Conservation (phyloP, 352 stramenopile genomes). For the Phytophthora constricta region DNA sequence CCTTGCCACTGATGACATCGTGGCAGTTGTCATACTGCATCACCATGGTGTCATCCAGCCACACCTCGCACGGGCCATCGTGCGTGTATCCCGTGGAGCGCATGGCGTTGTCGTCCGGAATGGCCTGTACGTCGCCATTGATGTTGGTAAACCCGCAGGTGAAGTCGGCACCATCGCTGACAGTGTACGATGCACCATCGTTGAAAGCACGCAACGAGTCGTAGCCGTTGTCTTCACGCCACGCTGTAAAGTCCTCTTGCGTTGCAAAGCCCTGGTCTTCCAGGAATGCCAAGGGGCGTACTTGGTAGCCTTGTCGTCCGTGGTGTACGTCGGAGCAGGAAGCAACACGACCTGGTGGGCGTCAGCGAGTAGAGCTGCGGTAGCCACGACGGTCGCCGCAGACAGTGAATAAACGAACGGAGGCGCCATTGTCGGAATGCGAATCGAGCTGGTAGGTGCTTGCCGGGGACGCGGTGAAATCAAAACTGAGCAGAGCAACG, state of each 20-base stretch:
- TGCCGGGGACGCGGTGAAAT: conserved; percentile 18
- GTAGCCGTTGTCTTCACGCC: conserved; percentile 43
- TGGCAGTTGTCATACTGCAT: conserved; percentile 47
- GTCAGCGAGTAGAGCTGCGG: conserved; percentile 22
- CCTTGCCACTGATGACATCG: conserved; percentile 41
- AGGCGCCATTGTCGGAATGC: conserved; percentile 3
- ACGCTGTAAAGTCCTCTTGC: conserved; percentile 49
- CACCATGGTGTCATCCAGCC: conserved; percentile 48
- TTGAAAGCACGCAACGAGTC: conserved; percentile 54
- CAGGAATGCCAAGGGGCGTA: conserved; percentile 55
- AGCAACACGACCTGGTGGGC: conserved; percentile 50
- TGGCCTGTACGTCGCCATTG: conserved; percentile 38
- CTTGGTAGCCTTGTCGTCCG: conserved; percentile 41
- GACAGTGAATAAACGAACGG: conserved; percentile 32
- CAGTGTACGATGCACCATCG: conserved; percentile 46
- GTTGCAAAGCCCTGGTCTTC: conserved; percentile 55
- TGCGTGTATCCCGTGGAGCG: conserved; percentile 59
- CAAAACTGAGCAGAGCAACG: conserved; percentile 14
- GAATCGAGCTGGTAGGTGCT: not conserved
- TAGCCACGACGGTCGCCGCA: conserved; percentile 28
- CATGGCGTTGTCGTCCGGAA: conserved; percentile 37
- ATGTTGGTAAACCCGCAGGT: conserved; percentile 43
- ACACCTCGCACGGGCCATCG: conserved; percentile 52
- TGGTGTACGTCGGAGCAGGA: conserved; percentile 45
- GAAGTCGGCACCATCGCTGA: conserved; percentile 36